Evolutionary conservation across 176 grass and related monocot genomes (phyloP).

Genomic region (Neostapfia colusana): DNA sequence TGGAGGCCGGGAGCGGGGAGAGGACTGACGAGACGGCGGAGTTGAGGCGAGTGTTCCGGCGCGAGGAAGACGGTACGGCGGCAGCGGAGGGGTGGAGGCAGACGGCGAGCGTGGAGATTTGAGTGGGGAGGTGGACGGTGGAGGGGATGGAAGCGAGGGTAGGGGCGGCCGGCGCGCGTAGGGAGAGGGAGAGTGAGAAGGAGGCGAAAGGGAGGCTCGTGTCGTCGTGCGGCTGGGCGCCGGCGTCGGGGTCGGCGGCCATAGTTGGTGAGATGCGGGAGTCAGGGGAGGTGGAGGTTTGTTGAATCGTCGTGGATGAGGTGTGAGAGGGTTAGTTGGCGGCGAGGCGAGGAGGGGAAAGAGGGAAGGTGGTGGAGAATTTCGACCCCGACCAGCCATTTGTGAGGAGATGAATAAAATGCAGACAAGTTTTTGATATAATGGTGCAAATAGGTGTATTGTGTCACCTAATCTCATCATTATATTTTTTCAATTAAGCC

Average conservation of each 20-base stretch:
- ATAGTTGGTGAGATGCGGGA: slow-evolving; percentile 38
- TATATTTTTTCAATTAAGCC: no score
- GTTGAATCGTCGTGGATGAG: slow-evolving; percentile 37
- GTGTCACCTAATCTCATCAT: no score
- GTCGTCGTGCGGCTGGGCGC: slow-evolving; percentile 41
- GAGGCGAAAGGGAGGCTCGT: slow-evolving; percentile 54
- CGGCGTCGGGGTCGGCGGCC: slow-evolving; percentile 39
- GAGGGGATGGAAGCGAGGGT: slow-evolving; percentile 46
- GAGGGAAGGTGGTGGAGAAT: not conserved
- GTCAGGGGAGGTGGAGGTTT: slow-evolving; percentile 19
- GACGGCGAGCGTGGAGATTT: slow-evolving; percentile 53
- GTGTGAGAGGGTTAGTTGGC: slow-evolving; percentile 3
- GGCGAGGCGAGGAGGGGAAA: no score
- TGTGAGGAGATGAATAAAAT: no score
- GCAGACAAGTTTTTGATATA: no score
- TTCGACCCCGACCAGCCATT: slow-evolving; percentile 38
- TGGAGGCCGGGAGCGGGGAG: slow-evolving; percentile 45
- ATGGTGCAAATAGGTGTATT: no score
- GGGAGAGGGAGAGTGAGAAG: slow-evolving; percentile 55
- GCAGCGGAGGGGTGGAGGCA: slow-evolving; percentile 50
- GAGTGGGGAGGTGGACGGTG: slow-evolving; percentile 63
- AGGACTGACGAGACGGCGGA: slow-evolving; percentile 56
- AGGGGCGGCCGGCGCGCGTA: slow-evolving; percentile 34
- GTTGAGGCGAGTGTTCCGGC: slow-evolving; percentile 34
- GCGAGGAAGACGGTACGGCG: slow-evolving; percentile 36